Percentiles rank a stretch among this genome's conserved stretches.
These are phyloP conservation scores for Fusarium brevicatenulatum DNA, from an alignment of 2,329 filamentous ascomycete genomes.

Conservation along the genomic window DNA sequence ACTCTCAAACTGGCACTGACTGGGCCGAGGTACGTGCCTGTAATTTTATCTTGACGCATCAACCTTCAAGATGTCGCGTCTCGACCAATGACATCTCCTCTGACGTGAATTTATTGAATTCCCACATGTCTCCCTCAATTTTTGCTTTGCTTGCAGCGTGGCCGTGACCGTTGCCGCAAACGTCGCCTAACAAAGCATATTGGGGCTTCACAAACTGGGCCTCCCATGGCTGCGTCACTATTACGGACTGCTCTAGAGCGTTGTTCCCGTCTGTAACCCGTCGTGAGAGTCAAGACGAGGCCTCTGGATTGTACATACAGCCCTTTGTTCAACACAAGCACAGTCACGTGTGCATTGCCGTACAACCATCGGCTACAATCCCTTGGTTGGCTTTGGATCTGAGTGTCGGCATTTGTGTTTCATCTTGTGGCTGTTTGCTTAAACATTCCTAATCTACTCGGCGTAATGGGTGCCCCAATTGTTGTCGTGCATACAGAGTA, in stretches of 20 bases:
- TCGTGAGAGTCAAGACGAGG: background rate
- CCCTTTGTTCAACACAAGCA: background rate
- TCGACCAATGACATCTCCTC: slow-evolving; percentile 28
- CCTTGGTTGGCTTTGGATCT: background rate
- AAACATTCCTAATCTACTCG: slow-evolving; percentile 13
- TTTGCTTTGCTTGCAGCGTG: background rate
- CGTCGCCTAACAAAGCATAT: slow-evolving; percentile 22
- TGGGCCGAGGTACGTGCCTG: slow-evolving; percentile 5
- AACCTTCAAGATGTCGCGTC: background rate
- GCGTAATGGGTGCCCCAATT: background rate
- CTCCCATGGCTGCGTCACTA: slow-evolving; percentile 10
- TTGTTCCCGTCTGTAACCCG: background rate
- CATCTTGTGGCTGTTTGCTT: background rate
- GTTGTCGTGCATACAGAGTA: background rate
- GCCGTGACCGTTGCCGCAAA: slow-evolving; percentile 20
- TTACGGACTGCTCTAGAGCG: background rate
- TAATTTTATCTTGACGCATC: slow-evolving; percentile 21
- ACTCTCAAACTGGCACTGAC: slow-evolving; percentile 17
- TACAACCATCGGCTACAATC: background rate
- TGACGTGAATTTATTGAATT: slow-evolving; percentile 33
- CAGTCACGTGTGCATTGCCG: slow-evolving; percentile 1
- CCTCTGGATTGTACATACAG: background rate
- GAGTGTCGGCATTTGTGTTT: slow-evolving; percentile 3
- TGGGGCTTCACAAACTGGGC: slow-evolving; percentile 3
- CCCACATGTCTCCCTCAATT: slow-evolving; percentile 8